Base-by-base conservation (phyloP, 495 filamentous ascomycete species). In the Aspergillus hancockii region DNA sequence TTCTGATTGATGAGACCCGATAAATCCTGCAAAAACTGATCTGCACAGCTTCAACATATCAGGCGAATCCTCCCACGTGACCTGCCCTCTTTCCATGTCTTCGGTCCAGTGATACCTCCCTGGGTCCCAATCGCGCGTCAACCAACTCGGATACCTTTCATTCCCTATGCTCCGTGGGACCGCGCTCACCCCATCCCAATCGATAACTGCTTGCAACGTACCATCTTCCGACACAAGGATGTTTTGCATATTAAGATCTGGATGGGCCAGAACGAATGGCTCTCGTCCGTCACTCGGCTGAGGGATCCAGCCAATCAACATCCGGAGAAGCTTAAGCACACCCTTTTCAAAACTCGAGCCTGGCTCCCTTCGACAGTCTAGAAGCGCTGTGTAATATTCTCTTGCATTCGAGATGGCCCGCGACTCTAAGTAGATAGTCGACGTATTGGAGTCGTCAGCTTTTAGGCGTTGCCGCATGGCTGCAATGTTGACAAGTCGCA, bases 141-240 rank as follows among this genome's bases (percentile, higher is more conserved):
- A 67, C 67, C 71, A 80, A 1, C 66, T 43, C 0, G 75, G 75
- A 54, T 71, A 71, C 49, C 57, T 32, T 23, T 61, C 54, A 45
- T 59, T 61, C 54, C 57, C 61, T 31, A 61, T n/a, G 45, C 23
- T 58, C 14, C 63, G 69, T 25, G 77, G 74, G 2, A 73, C 52
- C 16, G 73, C 65, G n/a, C 63, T 51, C 22, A 63, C 67, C 12
- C 63, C 60, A 49, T 80, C 77, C 78, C 76, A 79, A 56, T 79
- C 79, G n/a, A 80, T 74, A 43, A 79, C 58, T 5, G 69, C 76
- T 16, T 59, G 65, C 8, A 81, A 36, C 31, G 65, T 66, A 21
- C 79, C 77, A 21, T 75, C 64, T 9, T 74, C 60, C 4, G 67
- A 63, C 0, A 75, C 72, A 10, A 79, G 40, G 6, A 68, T 41